Evolutionary conservation across 2,329 filamentous ascomycete genomes (phyloP).

Genomic region (Aspergillus candidus): DNA sequence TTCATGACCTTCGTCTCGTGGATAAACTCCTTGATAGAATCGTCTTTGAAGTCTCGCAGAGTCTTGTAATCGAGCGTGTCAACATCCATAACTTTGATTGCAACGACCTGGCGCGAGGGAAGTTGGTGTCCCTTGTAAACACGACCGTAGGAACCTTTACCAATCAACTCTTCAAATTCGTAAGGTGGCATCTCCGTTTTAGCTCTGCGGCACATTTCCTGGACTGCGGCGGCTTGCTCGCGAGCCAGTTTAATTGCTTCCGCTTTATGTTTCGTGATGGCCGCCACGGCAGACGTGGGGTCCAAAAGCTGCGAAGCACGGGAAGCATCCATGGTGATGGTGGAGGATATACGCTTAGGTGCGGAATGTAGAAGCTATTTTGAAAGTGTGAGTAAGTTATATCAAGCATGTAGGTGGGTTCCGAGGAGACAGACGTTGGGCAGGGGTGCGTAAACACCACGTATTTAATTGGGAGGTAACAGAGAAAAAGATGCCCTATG

Average conservation of each 20-base stretch:
- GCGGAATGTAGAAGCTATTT: not conserved
- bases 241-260: conserved; percentile 44
- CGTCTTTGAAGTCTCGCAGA: conserved; percentile 41
- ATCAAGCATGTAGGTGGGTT: too few relatives aligned
- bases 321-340: conserved; percentile 13
- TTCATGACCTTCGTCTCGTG: conserved; percentile 59
- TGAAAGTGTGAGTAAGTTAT: not conserved
- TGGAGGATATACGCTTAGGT: not conserved
- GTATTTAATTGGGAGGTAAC: too few relatives aligned
- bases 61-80: conserved; percentile 45
- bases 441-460: too few relatives aligned
- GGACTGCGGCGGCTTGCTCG: conserved; percentile 41
- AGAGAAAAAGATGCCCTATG: too few relatives aligned
- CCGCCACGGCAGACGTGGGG: conserved; percentile 38
- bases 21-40: conserved; percentile 50
- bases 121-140: conserved; percentile 45
- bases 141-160: conserved; percentile 47
- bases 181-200: conserved; percentile 42
- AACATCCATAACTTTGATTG: conserved; percentile 48
- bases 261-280: conserved; percentile 44
- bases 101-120: conserved; percentile 39
- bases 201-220: conserved; percentile 42
- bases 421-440: too few relatives aligned
- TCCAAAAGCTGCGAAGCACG: conserved; percentile 34
- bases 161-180: conserved; percentile 47